Percentiles rank a stretch among this genome's conserved stretches.
phyloP scores from a whole-genome alignment of 106 monocot species.

The Apostasia shenzhenica region DNA sequence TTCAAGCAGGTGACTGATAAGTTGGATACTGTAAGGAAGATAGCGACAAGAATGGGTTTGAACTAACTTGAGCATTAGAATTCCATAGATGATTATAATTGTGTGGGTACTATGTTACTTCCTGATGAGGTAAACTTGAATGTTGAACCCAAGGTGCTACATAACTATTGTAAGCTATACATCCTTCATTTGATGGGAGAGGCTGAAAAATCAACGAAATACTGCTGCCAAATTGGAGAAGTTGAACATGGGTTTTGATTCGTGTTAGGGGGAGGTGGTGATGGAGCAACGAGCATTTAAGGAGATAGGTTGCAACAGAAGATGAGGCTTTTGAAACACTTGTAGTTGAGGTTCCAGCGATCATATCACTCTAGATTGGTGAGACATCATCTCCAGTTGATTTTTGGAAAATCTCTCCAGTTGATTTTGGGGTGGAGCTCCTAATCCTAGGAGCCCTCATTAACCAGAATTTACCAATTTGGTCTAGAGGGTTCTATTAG shows the following conservation, averaged over 20 bases:
- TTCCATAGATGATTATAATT: constrained; percentile 61
- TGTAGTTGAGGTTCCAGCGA: constrained; percentile 1
- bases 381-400: constrained; percentile 13
- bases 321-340: not conserved
- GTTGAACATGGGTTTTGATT: constrained; percentile 15
- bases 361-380: not conserved
- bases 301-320: constrained; percentile 29
- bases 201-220: not conserved
- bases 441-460: constrained; percentile 10
- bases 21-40: not conserved
- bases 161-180: constrained; percentile 35
- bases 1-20: not conserved
- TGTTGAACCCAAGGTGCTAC: constrained; percentile 61
- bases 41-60: constrained; percentile 2
- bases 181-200: constrained; percentile 15
- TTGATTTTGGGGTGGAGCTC: constrained; percentile 15
- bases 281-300: constrained; percentile 30
- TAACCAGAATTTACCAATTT: too few species aligned
- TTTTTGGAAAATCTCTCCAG: constrained; percentile 3
- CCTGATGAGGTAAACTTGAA: constrained; percentile 19
- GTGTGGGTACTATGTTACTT: constrained; percentile 14
- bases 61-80: constrained; percentile 1
- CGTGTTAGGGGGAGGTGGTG: constrained; percentile 13
- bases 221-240: too few species aligned
- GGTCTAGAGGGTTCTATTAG: too few species aligned